phyloP scores from a whole-genome alignment of 768 basidiomycete genomes.

The Mycena capillaripes region DNA sequence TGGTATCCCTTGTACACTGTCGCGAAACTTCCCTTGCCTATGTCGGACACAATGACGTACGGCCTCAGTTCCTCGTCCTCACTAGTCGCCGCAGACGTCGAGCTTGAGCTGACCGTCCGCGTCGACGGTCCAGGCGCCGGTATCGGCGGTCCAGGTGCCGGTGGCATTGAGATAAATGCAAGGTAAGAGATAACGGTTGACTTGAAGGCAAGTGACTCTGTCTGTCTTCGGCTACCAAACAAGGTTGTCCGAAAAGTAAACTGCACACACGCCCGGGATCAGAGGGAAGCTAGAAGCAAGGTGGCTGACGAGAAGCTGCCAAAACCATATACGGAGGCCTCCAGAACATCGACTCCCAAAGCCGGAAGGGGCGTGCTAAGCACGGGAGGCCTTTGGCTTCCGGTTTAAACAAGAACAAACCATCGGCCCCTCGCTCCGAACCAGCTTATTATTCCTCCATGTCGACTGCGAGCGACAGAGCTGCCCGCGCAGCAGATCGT shows the following conservation, averaged over 20 bases:
- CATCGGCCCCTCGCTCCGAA: too few species aligned
- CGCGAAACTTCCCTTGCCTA: conserved; percentile 95
- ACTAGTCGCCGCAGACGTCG: conserved; percentile 31
- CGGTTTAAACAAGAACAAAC: not conserved
- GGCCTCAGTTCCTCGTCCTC: conserved; percentile 83
- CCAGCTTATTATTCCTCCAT: too few species aligned
- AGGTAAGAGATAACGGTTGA: conserved; percentile 1
- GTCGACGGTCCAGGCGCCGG: conserved; percentile 15
- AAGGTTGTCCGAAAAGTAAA: not conserved
- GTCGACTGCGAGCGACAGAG: too few species aligned
- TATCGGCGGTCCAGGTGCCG: conserved; percentile 11
- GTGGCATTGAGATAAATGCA: conserved; percentile 8
- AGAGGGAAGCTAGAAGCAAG: conserved; percentile 9
- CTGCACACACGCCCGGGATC: not conserved
- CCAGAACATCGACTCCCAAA: not conserved
- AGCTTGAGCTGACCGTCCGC: conserved; percentile 32
- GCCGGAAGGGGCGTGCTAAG: not conserved
- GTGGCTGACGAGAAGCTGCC: not conserved
- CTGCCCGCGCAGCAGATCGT: too few species aligned
- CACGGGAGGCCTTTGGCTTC: not conserved
- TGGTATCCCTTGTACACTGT: conserved; percentile 96
- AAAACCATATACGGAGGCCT: conserved; percentile 6
- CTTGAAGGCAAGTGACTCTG: not conserved
- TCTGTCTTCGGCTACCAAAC: not conserved
- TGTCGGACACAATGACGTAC: conserved; percentile 81